phyloP scores from a whole-genome alignment of 1,284 basidiomycete genomes.

The Ceratobasidium sp. region DNA sequence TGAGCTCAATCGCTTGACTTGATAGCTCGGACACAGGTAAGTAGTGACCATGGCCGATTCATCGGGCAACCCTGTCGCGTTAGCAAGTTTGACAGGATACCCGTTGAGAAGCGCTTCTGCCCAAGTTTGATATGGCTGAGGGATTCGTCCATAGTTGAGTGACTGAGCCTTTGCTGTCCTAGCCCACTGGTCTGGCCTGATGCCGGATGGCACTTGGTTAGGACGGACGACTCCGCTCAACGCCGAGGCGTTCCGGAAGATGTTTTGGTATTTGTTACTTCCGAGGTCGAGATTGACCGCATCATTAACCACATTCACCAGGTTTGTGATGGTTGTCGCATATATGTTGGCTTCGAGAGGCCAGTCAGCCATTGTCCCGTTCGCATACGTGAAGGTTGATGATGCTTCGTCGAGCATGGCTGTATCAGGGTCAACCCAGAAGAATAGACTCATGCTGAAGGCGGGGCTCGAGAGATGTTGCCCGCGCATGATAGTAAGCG shows the following conservation, averaged over 20 bases:
- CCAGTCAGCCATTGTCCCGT: neutral
- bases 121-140: conserved; percentile 21
- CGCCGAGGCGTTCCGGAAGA: neutral
- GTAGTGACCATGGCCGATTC: neutral
- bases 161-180: neutral
- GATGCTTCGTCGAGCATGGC: no score
- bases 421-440: neutral
- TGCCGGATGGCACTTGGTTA: neutral
- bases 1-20: neutral
- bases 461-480: neutral
- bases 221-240: neutral
- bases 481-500: neutral
- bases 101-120: conserved; percentile 16
- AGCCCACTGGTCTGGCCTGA: neutral
- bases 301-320: neutral
- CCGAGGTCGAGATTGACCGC: conserved; percentile 34
- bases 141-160: conserved; percentile 6
- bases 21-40: conserved; percentile 24
- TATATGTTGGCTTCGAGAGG: neutral
- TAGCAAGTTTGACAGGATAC: neutral
- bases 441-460: neutral
- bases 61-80: neutral
- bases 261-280: neutral
- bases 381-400: conserved; percentile 1
- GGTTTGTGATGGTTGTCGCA: neutral